Evolutionary conservation across 345 rosid genomes (phyloP).

Genomic region (Arabidopsis arenosa): DNA sequence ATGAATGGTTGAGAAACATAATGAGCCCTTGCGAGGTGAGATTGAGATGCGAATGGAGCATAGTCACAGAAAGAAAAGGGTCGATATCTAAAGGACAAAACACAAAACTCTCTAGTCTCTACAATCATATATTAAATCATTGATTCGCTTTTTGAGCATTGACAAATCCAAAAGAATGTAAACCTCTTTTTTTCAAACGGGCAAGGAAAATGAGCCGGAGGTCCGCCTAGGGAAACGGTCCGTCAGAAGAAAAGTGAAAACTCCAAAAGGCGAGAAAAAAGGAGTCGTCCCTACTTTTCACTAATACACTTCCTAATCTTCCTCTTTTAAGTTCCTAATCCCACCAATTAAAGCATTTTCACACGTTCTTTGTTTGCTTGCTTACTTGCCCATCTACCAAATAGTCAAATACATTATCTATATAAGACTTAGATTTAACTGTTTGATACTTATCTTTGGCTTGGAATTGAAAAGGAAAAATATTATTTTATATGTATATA

Average conservation of each 20-base stretch:
- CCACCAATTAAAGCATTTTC: constrained; percentile 13
- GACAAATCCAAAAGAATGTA: constrained; percentile 12
- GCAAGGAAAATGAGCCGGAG: constrained; percentile 34
- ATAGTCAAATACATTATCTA: not conserved
- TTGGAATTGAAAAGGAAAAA: not conserved
- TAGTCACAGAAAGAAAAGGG: constrained; percentile 41
- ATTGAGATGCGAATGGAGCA: constrained; percentile 36
- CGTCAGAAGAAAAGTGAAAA: constrained; percentile 36
- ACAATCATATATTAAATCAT: constrained; percentile 43
- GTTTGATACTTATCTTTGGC: constrained; percentile 8
- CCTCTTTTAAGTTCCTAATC: not conserved
- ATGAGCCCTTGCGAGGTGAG: not conserved
- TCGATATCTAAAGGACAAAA: constrained; percentile 41
- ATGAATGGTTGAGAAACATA: constrained; percentile 36
- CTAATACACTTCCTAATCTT: not conserved
- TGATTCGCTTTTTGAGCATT: constrained; percentile 38
- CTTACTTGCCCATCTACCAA: not conserved
- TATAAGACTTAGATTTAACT: constrained; percentile 6
- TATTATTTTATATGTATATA: not conserved
- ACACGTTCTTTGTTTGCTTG: constrained; percentile 26
- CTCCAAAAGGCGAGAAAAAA: constrained; percentile 20
- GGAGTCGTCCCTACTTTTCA: constrained; percentile 1
- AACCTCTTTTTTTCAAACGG: constrained; percentile 36
- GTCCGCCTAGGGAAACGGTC: constrained; percentile 40
- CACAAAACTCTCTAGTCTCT: constrained; percentile 6